Percentiles rank a stretch among this genome's conserved stretches.
These are phyloP conservation scores for Staphylotrichum longicolle DNA, from an alignment of 495 filamentous ascomycete species.

Conservation along the genomic window DNA sequence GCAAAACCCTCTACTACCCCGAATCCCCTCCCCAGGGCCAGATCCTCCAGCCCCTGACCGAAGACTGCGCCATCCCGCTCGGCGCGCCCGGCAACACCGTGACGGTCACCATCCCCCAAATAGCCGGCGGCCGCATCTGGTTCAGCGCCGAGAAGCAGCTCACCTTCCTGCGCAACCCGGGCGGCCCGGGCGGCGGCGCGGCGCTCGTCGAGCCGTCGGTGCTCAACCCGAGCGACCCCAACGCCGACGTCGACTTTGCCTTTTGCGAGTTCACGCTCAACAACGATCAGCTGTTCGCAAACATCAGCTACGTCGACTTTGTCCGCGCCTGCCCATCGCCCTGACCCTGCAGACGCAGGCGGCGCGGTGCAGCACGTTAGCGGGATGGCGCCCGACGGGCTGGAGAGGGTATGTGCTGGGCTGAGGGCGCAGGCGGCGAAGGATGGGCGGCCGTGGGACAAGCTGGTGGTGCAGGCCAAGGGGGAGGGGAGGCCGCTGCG, in stretches of 20 bases:
- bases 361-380: conserved; percentile 57
- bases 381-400: conserved; percentile 59
- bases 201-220: conserved; percentile 74
- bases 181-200: conserved; percentile 41
- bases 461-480: conserved; percentile 56
- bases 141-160: conserved; percentile 56
- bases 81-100: conserved; percentile 59
- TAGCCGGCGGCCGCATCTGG: conserved; percentile 69
- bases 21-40: conserved; percentile 32
- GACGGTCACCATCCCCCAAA: conserved; percentile 63
- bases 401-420: conserved; percentile 55
- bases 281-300: conserved; percentile 66
- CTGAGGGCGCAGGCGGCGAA: conserved; percentile 53
- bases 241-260: conserved; percentile 61
- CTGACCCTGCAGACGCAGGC: conserved; percentile 54
- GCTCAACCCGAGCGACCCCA: conserved; percentile 67
- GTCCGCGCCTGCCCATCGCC: conserved; percentile 63
- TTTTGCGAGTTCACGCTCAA: conserved; percentile 80
- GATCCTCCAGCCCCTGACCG: conserved; percentile 49
- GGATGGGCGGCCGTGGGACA: conserved; percentile 64
- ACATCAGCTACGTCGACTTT: conserved; percentile 78
- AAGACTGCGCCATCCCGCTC: conserved; percentile 66
- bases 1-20: conserved; percentile 39
- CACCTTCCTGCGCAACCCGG: conserved; percentile 71
- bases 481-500: conserved; percentile 51